Evolutionary conservation across 2,329 filamentous ascomycete genomes (phyloP).

Genomic region (Colletotrichum eremochloae): DNA sequence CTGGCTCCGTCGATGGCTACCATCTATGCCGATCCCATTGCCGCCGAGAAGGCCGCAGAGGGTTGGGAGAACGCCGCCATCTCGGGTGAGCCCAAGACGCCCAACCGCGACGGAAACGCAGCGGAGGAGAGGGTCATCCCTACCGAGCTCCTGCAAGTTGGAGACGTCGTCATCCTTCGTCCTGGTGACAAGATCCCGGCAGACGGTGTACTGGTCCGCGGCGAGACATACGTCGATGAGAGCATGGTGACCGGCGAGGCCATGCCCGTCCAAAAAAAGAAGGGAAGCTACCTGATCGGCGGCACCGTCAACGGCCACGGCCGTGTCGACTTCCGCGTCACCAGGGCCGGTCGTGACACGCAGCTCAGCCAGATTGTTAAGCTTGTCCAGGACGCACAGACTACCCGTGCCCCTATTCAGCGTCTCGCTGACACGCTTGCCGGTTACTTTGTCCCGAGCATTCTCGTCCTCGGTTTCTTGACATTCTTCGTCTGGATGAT

Average conservation of each 20-base stretch:
- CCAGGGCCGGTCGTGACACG: slow-evolving; percentile 91
- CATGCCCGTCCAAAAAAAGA: slow-evolving; percentile 91
- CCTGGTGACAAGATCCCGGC: slow-evolving; percentile 98
- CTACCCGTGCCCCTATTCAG: slow-evolving; percentile 93
- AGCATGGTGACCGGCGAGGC: slow-evolving; percentile 99
- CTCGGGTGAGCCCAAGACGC: slow-evolving; percentile 60
- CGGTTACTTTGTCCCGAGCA: slow-evolving; percentile 93
- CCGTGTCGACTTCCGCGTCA: slow-evolving; percentile 91
- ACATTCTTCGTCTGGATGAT: slow-evolving; percentile 97
- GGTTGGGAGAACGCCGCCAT: slow-evolving; percentile 70
- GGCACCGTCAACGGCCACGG: slow-evolving; percentile 97
- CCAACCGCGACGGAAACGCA: slow-evolving; percentile 67
- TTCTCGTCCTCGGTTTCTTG: slow-evolving; percentile 83
- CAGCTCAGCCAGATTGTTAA: slow-evolving; percentile 98
- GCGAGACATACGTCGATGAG: slow-evolving; percentile 95
- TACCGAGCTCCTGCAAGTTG: slow-evolving; percentile 93
- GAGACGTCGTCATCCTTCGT: slow-evolving; percentile 91
- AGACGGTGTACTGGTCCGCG: slow-evolving; percentile 87
- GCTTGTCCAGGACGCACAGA: slow-evolving; percentile 97
- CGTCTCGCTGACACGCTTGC: slow-evolving; percentile 90
- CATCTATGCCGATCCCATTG: slow-evolving; percentile 95
- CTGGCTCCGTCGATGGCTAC: slow-evolving; percentile 96
- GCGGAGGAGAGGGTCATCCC: slow-evolving; percentile 89
- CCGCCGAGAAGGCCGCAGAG: slow-evolving; percentile 90
- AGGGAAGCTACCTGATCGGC: slow-evolving; percentile 84